A percentile compares a stretch with the other conserved stretches of the same genome.
These are phyloP conservation scores for Gossypium sturtianum DNA, from an alignment of 345 rosid genomes.

Conservation along the genomic window DNA sequence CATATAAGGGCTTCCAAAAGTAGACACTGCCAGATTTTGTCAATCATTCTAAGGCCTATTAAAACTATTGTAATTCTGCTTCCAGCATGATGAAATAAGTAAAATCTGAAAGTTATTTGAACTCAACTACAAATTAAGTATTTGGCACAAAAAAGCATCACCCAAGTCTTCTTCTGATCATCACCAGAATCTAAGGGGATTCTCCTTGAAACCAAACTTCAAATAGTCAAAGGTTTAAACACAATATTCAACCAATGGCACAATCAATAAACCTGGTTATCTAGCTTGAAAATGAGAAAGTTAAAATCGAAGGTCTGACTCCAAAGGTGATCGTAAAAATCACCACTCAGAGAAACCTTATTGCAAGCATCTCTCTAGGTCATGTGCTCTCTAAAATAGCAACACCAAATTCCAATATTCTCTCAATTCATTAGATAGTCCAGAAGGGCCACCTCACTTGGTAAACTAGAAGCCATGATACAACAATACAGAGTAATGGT, in stretches of 20 bases:
- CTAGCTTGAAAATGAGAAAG: neutral
- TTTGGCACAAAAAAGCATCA: neutral
- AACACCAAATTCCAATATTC: neutral
- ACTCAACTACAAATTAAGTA: neutral
- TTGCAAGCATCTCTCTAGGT: neutral
- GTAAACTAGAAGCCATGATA: conserved; percentile 11
- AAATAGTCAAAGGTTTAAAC: neutral
- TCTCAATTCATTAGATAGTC: neutral
- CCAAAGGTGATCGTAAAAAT: neutral
- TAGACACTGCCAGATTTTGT: neutral
- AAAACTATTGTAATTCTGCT: neutral
- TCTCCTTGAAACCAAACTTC: neutral
- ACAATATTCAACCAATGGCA: neutral
- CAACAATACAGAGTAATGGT: conserved; percentile 9
- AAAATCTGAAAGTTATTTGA: neutral
- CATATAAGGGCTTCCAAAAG: neutral
- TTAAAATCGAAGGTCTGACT: neutral
- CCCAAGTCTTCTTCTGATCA: neutral
- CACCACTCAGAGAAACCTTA: neutral
- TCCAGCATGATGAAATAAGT: neutral
- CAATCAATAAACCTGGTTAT: neutral
- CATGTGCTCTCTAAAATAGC: neutral
- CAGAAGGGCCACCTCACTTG: neutral
- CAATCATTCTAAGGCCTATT: neutral
- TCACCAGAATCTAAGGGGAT: neutral